Base-by-base conservation (phyloP, 352 stramenopile species). In the Globisporangium cylindrosporum region DNA sequence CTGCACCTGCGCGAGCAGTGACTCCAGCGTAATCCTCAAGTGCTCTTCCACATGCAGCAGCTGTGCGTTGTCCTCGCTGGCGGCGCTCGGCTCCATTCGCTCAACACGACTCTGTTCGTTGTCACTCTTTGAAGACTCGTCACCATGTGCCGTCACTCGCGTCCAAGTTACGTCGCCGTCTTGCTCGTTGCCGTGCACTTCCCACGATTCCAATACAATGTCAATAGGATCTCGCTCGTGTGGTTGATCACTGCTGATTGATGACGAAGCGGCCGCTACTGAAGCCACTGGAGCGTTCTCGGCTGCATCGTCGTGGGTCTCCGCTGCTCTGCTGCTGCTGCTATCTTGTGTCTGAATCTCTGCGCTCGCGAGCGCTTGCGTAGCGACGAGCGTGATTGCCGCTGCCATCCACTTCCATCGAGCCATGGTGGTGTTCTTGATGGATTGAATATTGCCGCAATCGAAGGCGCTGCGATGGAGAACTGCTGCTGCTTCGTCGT, bases 21-120 rank as follows among this genome's bases (percentile, higher is more conserved):
- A 60, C 55, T 76, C 66, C 4, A 78, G 66, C 41, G 67, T 70
- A 3, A 46, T 46, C 5, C 66, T 64, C 59, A 74, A 66, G 3
- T 64, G 68, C 63, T 64, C 63, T 62, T 62, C 56, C 4, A 34
- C 56, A 36, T 49, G 20, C 12, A 29, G 3, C 3, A 62, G 32
- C n/a, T 20, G 15, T 49, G 27, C 48, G 5, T 18, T 41, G 6
- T 4, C 59, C n/a, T 51, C 38, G 14, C 36, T 43, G 36, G 12
- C 32, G 34, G 5, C 36, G 29, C n/a, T 24, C 7, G 4, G 10
- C 6, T 14, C 27, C 22, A 8, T 18, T 27, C 60, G 60, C 12
- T 41, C 48, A 27, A 27, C 46, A 38, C 20, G 41, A 48, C 0
- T 12, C 12, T 14, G 32, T 6, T 49, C 20, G 29, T 1, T 12